Evolutionary conservation across 1,139 yeast species (phyloP).

Genomic region (Candida sp.): DNA sequence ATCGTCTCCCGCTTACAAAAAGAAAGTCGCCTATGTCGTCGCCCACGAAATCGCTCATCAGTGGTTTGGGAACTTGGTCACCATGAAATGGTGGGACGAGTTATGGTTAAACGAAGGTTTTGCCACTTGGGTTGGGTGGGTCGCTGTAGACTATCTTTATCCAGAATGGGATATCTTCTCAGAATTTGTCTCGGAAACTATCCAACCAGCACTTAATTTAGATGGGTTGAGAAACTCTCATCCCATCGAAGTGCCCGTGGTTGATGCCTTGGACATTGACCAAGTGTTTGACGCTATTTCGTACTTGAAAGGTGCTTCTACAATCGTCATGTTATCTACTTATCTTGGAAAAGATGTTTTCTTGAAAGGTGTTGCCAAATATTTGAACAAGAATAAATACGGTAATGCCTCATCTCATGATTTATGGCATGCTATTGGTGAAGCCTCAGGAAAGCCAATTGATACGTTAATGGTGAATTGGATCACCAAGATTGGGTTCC

Average conservation of each 20-base stretch:
- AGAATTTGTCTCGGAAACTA: slow-evolving; percentile 47
- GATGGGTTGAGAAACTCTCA: slow-evolving; percentile 55
- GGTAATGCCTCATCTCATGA: slow-evolving; percentile 78
- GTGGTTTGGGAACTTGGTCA: slow-evolving; percentile 62
- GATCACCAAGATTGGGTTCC: slow-evolving; percentile 84
- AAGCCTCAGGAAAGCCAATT: slow-evolving; percentile 74
- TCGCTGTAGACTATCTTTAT: slow-evolving; percentile 47
- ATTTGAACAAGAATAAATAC: slow-evolving; percentile 67
- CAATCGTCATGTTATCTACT: slow-evolving; percentile 67
- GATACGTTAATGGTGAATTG: slow-evolving; percentile 71
- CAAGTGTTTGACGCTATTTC: slow-evolving; percentile 63
- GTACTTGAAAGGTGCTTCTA: slow-evolving; percentile 78
- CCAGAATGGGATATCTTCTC: slow-evolving; percentile 61
- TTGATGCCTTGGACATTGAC: slow-evolving; percentile 52
- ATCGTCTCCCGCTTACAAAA: slow-evolving; percentile 42
- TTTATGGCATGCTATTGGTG: slow-evolving; percentile 74
- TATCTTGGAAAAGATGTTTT: slow-evolving; percentile 66
- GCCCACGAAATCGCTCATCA: slow-evolving; percentile 63
- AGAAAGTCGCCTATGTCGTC: slow-evolving; percentile 56
- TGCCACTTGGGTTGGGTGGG: slow-evolving; percentile 58
- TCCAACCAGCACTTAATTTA: slow-evolving; percentile 49
- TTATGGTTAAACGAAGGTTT: slow-evolving; percentile 63
- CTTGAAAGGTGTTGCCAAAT: slow-evolving; percentile 68
- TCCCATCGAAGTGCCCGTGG: slow-evolving; percentile 56
- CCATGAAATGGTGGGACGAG: slow-evolving; percentile 67